Evolutionary conservation across 768 basidiomycete genomes (phyloP).

Genomic region (Leccinum imitatum): DNA sequence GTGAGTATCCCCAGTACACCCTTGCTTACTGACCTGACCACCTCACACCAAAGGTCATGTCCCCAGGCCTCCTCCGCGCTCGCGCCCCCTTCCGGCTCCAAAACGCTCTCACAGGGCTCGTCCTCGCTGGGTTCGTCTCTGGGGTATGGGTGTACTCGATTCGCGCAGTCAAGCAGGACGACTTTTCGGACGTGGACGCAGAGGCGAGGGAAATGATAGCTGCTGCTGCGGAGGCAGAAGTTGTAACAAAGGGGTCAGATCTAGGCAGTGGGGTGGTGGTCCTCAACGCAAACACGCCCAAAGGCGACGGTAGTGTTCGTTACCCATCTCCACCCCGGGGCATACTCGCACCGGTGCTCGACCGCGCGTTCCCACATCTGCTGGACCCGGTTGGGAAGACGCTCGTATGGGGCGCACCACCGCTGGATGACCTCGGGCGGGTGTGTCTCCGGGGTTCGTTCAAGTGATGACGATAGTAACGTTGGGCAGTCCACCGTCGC

Average conservation of each 20-base stretch:
- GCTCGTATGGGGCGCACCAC: constrained; percentile 71
- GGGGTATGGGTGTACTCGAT: constrained; percentile 94
- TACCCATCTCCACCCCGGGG: constrained; percentile 37
- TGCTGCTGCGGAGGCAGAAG: neutral
- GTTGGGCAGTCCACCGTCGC: neutral
- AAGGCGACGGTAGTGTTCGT: neutral
- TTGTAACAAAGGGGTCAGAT: neutral
- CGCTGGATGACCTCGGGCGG: constrained; percentile 60
- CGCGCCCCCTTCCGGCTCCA: constrained; percentile 77
- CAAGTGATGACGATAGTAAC: constrained; percentile 2
- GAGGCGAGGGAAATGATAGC: constrained; percentile 60
- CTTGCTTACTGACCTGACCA: neutral
- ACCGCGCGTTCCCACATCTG: constrained; percentile 46
- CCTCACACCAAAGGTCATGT: constrained; percentile 55
- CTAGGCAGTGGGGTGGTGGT: neutral
- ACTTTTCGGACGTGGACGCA: constrained; percentile 84
- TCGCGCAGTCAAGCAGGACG: constrained; percentile 89
- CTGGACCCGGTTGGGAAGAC: constrained; percentile 64
- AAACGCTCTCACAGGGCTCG: constrained; percentile 77
- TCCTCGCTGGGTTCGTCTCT: constrained; percentile 69
- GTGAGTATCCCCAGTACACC: constrained; percentile 16
- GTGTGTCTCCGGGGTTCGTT: constrained; percentile 23
- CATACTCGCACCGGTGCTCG: constrained; percentile 44
- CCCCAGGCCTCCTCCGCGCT: constrained; percentile 83
- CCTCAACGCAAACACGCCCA: neutral